Evolutionary conservation across 2,329 filamentous ascomycete genomes (phyloP), one percentile per base, ranked within the genome.

Genomic region (Ceratocystis alfenasii): DNA sequence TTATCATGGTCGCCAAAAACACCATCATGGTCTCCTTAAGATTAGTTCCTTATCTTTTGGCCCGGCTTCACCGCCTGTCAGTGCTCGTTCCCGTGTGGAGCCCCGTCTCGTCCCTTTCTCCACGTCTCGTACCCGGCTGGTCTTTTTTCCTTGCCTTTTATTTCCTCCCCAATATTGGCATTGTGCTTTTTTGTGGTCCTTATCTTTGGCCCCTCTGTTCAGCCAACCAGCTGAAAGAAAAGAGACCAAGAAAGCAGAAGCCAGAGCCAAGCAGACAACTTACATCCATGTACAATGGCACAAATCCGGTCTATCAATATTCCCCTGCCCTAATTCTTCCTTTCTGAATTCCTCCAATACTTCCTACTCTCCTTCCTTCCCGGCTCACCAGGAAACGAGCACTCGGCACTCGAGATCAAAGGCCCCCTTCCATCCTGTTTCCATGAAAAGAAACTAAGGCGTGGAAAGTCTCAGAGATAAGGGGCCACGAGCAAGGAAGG

Each of bases 381-480:
- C 25, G 22, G 28, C 3, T 30, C 53, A 57, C 53, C 15, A 57
- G 53, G 20, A 57, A 57, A 28, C 25, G 53, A 22, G 48, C n/a
- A n/a, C 48, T 53, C 53, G 53, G 53, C 53, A 57, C 25, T 57
- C 53, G 28, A 57, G 28, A 33, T 15, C 28, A n/a, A 57, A 17
- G 28, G 25, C 28, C 53, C 28, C 28, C 17, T 5, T 57, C 10
- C 53, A 33, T 30, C 8, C 20, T 60, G 62, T 67, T 64, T 67
- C 45, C 63, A 65, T 67, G 59, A 41, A 67, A 63, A 67, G 63
- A 36, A 67, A 67, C 63, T 28, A 33, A 55, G 57, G 53, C 63
- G 65, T 41, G 61, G 63, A 59, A 53, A 57, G 53, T 57, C 53
- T 62, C 22, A 55, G 55, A 65, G 63, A 67, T 67, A 67, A 67